Evolutionary conservation across 495 filamentous ascomycete genomes (phyloP).

Genomic region (Ascobolus immersus): DNA sequence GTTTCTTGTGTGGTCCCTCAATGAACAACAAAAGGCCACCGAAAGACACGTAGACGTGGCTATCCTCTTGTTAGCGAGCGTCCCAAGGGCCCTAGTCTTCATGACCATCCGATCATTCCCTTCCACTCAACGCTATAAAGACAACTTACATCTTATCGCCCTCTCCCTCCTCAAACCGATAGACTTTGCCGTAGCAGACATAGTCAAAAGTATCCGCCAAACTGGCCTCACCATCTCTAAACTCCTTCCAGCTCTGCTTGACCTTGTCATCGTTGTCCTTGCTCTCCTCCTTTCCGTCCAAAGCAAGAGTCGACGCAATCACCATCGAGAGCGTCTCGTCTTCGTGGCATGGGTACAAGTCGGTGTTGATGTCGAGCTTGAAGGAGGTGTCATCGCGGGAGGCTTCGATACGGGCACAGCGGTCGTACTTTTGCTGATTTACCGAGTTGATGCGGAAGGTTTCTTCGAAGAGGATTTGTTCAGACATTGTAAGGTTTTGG

Average conservation of each 20-base stretch:
- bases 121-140: neutral
- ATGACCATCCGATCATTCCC: conserved; percentile 2
- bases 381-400: conserved; percentile 50
- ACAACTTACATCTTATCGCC: conserved; percentile 57
- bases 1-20: conserved; percentile 85
- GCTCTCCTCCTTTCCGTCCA: conserved; percentile 40
- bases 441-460: conserved; percentile 57
- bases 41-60: conserved; percentile 79
- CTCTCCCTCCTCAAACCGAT: conserved; percentile 79
- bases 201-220: conserved; percentile 89
- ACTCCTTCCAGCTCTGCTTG: conserved; percentile 49
- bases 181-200: conserved; percentile 92
- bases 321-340: conserved; percentile 55
- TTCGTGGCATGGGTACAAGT: conserved; percentile 53
- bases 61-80: conserved; percentile 16
- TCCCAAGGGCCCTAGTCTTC: too few species aligned
- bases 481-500: neutral
- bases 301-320: conserved; percentile 55
- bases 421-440: conserved; percentile 77
- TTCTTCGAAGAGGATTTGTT: conserved; percentile 80
- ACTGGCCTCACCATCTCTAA: conserved; percentile 35
- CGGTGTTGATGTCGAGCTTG: conserved; percentile 76
- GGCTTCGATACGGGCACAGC: conserved; percentile 56
- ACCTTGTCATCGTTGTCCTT: conserved; percentile 29
- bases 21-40: conserved; percentile 73